Conservation (phyloP, 208 protist species). For the Phytomonas sp. region DNA sequence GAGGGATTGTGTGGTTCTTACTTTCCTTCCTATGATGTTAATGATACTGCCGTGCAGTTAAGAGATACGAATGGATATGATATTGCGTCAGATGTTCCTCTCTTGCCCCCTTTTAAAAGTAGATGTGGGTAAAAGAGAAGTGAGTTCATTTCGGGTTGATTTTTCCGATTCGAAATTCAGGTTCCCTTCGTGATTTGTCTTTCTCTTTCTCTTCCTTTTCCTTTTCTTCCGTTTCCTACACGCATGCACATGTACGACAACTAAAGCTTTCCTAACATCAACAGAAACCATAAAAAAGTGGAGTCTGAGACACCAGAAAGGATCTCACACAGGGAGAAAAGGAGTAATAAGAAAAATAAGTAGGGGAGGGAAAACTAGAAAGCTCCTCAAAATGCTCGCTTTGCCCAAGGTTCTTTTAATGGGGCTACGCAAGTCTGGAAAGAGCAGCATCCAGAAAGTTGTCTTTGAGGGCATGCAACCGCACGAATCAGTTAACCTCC, state of each 20-base stretch:
- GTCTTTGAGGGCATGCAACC: slow-evolving; percentile 87
- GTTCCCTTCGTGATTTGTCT: slow-evolving; percentile 1
- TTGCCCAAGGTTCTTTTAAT: slow-evolving; percentile 83
- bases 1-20: background rate
- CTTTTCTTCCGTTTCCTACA: slow-evolving; percentile 3
- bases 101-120: background rate
- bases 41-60: background rate
- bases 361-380: background rate
- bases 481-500: slow-evolving; percentile 70
- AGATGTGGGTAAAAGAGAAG: background rate
- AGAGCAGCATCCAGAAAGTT: slow-evolving; percentile 89
- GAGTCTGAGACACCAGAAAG: background rate
- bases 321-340: background rate
- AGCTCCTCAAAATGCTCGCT: slow-evolving; percentile 18
- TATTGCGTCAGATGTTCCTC: background rate
- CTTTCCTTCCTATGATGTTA: slow-evolving; percentile 1
- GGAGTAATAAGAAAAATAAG: background rate
- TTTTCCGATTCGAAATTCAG: background rate
- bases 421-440: slow-evolving; percentile 84
- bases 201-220: slow-evolving; percentile 1
- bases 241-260: background rate
- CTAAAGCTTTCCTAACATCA: slow-evolving; percentile 1
- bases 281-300: background rate
- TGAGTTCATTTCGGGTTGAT: background rate
- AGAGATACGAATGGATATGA: background rate